Evolutionary conservation across 345 rosid genomes (phyloP).

Genomic region (Punica granatum): DNA sequence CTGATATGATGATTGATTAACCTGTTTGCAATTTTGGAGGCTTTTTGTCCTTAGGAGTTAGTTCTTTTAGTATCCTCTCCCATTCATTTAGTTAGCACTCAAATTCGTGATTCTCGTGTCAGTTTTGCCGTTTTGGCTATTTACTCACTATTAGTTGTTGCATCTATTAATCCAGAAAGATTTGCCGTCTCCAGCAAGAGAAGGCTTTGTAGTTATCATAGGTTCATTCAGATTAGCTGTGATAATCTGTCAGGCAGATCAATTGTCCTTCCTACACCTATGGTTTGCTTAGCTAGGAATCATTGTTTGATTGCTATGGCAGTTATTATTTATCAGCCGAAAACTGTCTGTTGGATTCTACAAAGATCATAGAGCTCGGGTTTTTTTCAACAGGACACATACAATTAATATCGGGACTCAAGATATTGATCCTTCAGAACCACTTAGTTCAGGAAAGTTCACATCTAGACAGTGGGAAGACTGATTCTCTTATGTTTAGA

Average conservation of each 20-base stretch:
- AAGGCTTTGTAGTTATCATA: not conserved
- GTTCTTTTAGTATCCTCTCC: not conserved
- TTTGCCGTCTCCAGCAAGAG: not conserved
- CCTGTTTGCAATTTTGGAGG: not conserved
- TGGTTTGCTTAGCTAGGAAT: not conserved
- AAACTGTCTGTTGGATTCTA: too few relatives aligned
- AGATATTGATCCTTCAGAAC: too few relatives aligned
- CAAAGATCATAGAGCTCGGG: too few relatives aligned
- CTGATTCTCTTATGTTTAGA: too few relatives aligned
- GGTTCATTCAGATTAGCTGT: not conserved
- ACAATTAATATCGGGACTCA: too few relatives aligned
- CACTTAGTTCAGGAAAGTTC: too few relatives aligned
- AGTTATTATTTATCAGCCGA: too few relatives aligned
- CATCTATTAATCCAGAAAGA: not conserved
- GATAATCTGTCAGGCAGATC: not conserved
- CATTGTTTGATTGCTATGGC: not conserved
- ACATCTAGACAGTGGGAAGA: too few relatives aligned
- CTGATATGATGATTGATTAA: not conserved
- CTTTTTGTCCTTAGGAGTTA: not conserved
- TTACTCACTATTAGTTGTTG: not conserved
- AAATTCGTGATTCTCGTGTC: not conserved
- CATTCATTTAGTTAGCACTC: not conserved
- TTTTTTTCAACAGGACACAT: too few relatives aligned
- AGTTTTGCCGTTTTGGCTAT: not conserved
- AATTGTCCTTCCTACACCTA: not conserved